Evolutionary conservation across 805 yeast genomes (phyloP), one percentile per base, ranked within the genome.

Genomic region (Blastobotrys terrestris): DNA sequence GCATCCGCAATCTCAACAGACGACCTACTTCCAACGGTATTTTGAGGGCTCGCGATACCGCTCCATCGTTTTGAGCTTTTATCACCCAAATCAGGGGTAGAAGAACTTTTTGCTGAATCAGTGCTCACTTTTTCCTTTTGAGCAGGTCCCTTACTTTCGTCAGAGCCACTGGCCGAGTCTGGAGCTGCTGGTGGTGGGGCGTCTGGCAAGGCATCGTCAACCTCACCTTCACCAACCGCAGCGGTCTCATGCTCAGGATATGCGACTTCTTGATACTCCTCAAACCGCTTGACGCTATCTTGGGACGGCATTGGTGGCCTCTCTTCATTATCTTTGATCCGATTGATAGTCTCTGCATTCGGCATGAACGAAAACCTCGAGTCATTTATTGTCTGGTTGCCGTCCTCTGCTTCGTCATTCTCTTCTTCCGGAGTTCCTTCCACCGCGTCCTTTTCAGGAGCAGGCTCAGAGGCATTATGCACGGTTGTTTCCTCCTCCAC

Each of bases 341-440:
- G 35, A 11, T 26, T 26, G 11, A 26, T 26, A 6, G 35, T 26
- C 35, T 26, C 35, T 26, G 35, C 35, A 26, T 26, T 26, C 11
- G 35, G 35, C 35, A 26, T 26, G 11, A 26, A 26, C 35, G 35
- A 26, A 26, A 26, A 26, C 11, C 35, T 26, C 35, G 35, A 26
- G 11, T 26, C 11, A 26, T 26, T 48, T 41, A 44, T 40, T 35
- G 59, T 48, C 22, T 52, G 39, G 15, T 35, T 45, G 15, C 54
- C 42, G 13, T 18, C 40, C 31, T 47, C 52, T 6, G 15, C 11
- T 41, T 50, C 53, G 43, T 18, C 51, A 39, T 46, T 51, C 20
- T 53, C 56, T 13, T 21, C 43, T 3, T 40, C 55, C 21, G 43
- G 39, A 7, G 31, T 19, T 19, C 51, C 46, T 21, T 31, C 31